Percentiles rank a stretch among this genome's conserved stretches.
Evolutionary conservation across 2,329 filamentous ascomycete species (phyloP).

Genomic region (Talaromyces islandicus): DNA sequence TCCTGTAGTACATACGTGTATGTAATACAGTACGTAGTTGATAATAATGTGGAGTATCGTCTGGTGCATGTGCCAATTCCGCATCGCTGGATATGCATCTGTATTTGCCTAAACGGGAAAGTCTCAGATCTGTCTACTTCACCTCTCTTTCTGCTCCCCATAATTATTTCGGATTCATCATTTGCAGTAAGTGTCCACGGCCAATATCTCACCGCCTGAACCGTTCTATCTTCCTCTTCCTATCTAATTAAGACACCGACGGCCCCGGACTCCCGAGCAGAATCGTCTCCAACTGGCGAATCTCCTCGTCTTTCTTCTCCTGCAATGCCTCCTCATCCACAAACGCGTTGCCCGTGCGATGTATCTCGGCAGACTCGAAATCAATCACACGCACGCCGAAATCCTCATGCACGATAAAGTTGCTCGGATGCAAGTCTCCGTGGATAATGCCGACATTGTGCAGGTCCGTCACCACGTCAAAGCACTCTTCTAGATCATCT

Average conservation of each 20-base stretch:
- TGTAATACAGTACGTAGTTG: too few species aligned
- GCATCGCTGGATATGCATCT: too few species aligned
- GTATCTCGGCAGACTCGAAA: background rate
- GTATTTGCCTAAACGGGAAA: background rate
- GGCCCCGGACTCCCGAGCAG: background rate
- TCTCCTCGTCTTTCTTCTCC: background rate
- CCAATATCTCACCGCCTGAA: too few species aligned
- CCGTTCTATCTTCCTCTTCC: too few species aligned
- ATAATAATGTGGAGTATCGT: too few species aligned
- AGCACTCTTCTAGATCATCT: slow-evolving; percentile 11
- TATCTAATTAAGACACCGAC: background rate
- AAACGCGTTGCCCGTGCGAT: background rate
- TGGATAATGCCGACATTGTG: slow-evolving; percentile 20
- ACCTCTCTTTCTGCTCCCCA: background rate
- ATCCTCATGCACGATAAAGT: slow-evolving; percentile 24
- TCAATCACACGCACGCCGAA: background rate
- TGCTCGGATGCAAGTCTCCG: slow-evolving; percentile 34
- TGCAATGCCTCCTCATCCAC: background rate
- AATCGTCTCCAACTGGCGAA: background rate
- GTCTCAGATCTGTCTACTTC: background rate
- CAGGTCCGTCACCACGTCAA: slow-evolving; percentile 17
- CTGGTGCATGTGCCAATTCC: too few species aligned
- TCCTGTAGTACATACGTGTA: too few species aligned
- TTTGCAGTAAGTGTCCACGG: too few species aligned
- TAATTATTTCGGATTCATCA: background rate